These are phyloP conservation scores for Suhomyces maxii DNA, from an alignment of 1,139 yeast genomes.

Conservation along the genomic window DNA sequence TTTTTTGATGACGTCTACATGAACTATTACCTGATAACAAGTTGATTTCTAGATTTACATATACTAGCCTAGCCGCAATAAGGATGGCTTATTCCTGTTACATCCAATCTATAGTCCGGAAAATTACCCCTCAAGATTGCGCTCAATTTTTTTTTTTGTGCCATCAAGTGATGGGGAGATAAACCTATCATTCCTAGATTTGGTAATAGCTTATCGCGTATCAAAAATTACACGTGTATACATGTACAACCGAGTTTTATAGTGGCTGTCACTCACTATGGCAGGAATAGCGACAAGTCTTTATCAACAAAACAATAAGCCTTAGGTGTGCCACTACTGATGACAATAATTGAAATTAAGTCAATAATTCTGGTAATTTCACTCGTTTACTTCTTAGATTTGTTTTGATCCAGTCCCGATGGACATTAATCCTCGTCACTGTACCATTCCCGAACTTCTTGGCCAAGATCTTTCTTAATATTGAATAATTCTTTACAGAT, in stretches of 20 bases:
- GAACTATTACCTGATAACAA: no score
- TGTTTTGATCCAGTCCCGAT: no score
- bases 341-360: no score
- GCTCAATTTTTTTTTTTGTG: not conserved
- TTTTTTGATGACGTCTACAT: no score
- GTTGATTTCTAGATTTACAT: no score
- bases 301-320: not conserved
- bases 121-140: not conserved
- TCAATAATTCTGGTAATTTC: no score
- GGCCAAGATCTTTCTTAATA: conserved; percentile 12
- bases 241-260: not conserved
- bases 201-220: not conserved
- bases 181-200: not conserved
- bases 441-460: conserved; percentile 17
- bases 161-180: not conserved
- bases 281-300: not conserved
- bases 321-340: no score
- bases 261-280: not conserved
- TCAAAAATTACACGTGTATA: not conserved
- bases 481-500: conserved; percentile 14
- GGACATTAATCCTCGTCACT: conserved; percentile 11
- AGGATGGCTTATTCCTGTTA: not conserved
- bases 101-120: not conserved
- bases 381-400: no score
- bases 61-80: not conserved